Evolutionary conservation across 768 basidiomycete species (phyloP), one percentile per base, ranked within the genome.

Genomic region (Boletus subcaerulescens): DNA sequence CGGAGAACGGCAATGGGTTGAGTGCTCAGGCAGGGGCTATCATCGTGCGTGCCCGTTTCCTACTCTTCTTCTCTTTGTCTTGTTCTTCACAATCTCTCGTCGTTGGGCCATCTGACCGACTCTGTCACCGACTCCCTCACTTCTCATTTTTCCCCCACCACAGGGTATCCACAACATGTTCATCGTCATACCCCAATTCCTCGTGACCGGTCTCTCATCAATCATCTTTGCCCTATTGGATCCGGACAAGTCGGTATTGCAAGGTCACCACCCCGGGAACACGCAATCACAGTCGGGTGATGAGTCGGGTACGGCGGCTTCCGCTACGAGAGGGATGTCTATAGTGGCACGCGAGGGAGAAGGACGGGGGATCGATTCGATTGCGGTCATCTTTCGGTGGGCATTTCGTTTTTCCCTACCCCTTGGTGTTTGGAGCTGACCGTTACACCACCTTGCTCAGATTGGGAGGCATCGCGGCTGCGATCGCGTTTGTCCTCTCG

Each of bases 131-230:
- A 24, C 22, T 5, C 43, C 12, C 46, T 15, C 46, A 20, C 13
- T 35, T 14, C 33, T 35, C 10, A 20, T 11, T 15, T 35, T 33
- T 35, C 32, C 20, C 15, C 35, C 35, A 24, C 36, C 14, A 33
- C 56, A 93, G 91, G 94, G 96, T 39, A 96, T 98, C 49, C 94
- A 98, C 71, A 98, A 97, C 65, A 82, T 97, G 55, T 96, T 90
- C 71, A 77, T 98, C 57, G 96, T 98, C 55, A 74, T 97, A 8
- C 96, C 96, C 0, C 96, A 98, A 65, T 95, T 98, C 72, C 78
- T 98, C 39, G 88, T 95, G 32, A 95, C 91, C 0, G 93, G 86
- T 22, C 70, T 98, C 5, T 85, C 93, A 1, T 84, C 93, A 11
- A 74, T 95, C 57, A 80, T 98, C 44, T 97, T 98, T 64, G 90